These are phyloP conservation scores for Escovopsis weberi DNA, from an alignment of 2,329 filamentous ascomycete species.

Conservation along the genomic window DNA sequence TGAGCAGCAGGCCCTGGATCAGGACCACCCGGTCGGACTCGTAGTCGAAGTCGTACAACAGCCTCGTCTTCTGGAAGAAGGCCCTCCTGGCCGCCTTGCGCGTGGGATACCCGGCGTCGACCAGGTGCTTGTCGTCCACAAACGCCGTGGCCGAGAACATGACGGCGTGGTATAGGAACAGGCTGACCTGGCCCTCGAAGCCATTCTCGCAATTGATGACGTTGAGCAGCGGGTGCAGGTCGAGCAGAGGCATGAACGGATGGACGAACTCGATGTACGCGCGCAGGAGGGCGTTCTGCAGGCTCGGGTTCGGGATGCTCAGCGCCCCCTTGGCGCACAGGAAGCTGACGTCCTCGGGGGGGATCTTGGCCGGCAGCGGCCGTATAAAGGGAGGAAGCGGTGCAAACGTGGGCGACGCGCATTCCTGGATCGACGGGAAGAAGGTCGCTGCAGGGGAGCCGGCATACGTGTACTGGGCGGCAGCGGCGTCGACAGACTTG, in stretches of 20 bases:
- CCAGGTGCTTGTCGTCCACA: slow-evolving; percentile 64
- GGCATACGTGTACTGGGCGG: too few relatives aligned
- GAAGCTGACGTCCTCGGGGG: slow-evolving; percentile 70
- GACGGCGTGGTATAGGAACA: slow-evolving; percentile 82
- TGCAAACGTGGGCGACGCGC: slow-evolving; percentile 23
- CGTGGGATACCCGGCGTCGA: slow-evolving; percentile 60
- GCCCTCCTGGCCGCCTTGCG: slow-evolving; percentile 73
- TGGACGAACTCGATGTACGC: slow-evolving; percentile 83
- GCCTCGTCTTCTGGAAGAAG: slow-evolving; percentile 77
- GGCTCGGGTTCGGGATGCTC: slow-evolving; percentile 50
- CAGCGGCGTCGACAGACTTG: too few relatives aligned
- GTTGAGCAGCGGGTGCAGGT: slow-evolving; percentile 44
- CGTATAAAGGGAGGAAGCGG: slow-evolving; percentile 59
- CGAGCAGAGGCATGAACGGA: slow-evolving; percentile 83
- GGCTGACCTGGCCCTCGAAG: slow-evolving; percentile 55
- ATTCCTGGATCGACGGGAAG: slow-evolving; percentile 31
- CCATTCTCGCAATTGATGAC: slow-evolving; percentile 54
- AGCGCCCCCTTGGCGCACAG: slow-evolving; percentile 74
- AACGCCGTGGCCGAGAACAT: slow-evolving; percentile 91
- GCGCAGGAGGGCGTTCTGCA: slow-evolving; percentile 70
- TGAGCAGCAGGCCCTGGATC: slow-evolving; percentile 75
- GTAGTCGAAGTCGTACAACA: slow-evolving; percentile 91
- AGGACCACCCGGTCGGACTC: slow-evolving; percentile 79
- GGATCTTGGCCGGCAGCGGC: slow-evolving; percentile 61
- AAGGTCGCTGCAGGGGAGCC: slow-evolving; percentile 19